Conservation (phyloP, 495 filamentous ascomycete species). For the Neurospora sp. region DNA sequence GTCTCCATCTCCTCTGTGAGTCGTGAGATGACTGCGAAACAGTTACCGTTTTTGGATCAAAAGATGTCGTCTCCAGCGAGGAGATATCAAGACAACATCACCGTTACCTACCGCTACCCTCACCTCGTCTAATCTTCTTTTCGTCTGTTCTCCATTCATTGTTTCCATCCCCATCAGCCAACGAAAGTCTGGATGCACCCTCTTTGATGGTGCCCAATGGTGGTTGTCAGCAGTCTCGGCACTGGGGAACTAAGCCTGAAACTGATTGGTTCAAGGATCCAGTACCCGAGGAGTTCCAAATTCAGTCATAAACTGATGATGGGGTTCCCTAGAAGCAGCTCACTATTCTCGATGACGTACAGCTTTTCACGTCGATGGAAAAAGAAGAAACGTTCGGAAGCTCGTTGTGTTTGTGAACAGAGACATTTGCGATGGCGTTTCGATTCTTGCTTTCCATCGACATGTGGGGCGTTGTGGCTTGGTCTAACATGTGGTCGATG, state of each 20-base stretch:
- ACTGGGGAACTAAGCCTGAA: neutral
- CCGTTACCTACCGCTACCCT: neutral
- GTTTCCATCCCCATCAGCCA: neutral
- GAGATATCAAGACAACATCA: neutral
- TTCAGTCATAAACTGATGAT: neutral
- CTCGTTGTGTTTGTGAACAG: neutral
- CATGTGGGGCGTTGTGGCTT: neutral
- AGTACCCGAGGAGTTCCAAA: neutral
- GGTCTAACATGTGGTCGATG: neutral
- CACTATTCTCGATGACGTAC: neutral
- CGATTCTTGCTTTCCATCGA: neutral
- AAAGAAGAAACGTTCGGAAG: neutral
- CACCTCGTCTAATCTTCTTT: neutral
- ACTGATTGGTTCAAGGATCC: neutral
- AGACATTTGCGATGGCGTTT: neutral
- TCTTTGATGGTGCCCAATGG: neutral
- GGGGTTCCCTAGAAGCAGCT: neutral
- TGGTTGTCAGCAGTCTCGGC: neutral
- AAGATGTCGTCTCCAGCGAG: neutral
- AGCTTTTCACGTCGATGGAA: neutral
- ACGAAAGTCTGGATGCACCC: neutral
- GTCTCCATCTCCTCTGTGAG: neutral
- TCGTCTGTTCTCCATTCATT: neutral
- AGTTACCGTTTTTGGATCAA: neutral
- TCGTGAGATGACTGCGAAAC: neutral